Evolutionary conservation across 164 flowering plant species (phyloP).

Genomic region (Tinospora cordifolia): DNA sequence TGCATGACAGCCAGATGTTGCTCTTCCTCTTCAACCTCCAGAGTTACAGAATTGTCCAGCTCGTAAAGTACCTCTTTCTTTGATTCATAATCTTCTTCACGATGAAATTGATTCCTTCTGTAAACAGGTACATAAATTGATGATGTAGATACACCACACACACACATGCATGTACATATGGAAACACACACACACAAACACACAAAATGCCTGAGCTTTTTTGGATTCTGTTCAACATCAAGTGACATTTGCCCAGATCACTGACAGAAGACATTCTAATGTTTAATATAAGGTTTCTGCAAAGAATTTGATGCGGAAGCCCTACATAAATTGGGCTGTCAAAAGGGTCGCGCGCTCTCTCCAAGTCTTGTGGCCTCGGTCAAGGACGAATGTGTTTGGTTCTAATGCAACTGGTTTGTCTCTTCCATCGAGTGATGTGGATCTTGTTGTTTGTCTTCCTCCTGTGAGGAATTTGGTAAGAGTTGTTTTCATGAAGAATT

Average conservation of each 20-base stretch:
- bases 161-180: no score
- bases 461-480: slow-evolving; percentile 95
- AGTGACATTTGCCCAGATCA: slow-evolving; percentile 2
- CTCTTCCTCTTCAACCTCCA: slow-evolving; percentile 77
- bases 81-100: slow-evolving; percentile 68
- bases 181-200: no score
- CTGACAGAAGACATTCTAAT: slow-evolving; percentile 16
- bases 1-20: slow-evolving; percentile 70
- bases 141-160: no score
- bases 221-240: not conserved
- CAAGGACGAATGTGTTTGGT: slow-evolving; percentile 84
- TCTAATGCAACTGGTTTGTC: slow-evolving; percentile 92
- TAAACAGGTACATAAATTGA: slow-evolving; percentile 47
- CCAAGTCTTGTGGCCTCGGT: slow-evolving; percentile 96
- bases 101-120: slow-evolving; percentile 87
- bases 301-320: slow-evolving; percentile 66
- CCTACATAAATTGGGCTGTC: slow-evolving; percentile 91
- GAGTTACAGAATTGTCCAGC: slow-evolving; percentile 43
- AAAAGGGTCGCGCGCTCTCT: slow-evolving; percentile 88
- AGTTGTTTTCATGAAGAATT: slow-evolving; percentile 5
- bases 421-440: slow-evolving; percentile 95
- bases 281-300: slow-evolving; percentile 60
- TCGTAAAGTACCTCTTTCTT: slow-evolving; percentile 42
- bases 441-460: slow-evolving; percentile 95
- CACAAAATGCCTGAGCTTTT: not conserved